These are phyloP conservation scores for Tolypocladium endophyticum DNA, from an alignment of 2,329 filamentous ascomycete species.

Conservation along the genomic window DNA sequence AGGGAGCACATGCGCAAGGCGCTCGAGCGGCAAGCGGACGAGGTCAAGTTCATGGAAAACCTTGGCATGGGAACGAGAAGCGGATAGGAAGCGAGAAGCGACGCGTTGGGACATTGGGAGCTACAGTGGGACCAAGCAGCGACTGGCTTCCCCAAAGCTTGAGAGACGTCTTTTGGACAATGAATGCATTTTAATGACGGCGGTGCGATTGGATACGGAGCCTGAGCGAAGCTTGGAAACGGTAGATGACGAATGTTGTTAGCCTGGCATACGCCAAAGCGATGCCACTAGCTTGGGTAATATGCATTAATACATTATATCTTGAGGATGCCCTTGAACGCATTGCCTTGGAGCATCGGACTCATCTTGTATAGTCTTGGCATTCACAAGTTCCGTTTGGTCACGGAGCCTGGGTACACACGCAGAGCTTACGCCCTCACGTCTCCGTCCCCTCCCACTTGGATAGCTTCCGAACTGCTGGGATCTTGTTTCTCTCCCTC, in stretches of 20 bases:
- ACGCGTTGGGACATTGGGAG: background rate
- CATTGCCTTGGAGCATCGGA: background rate
- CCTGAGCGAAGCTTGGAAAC: background rate
- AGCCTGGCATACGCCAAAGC: background rate
- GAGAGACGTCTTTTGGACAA: background rate
- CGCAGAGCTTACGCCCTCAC: background rate
- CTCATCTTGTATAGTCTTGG: too few species aligned
- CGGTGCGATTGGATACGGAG: background rate
- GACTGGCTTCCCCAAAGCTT: background rate
- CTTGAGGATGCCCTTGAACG: background rate
- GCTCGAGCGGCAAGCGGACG: constrained; percentile 67
- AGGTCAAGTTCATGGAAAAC: constrained; percentile 62
- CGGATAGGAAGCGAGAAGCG: background rate
- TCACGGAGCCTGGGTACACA: background rate
- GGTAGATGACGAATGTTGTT: background rate
- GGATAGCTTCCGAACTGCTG: background rate
- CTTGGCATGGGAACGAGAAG: constrained; percentile 29
- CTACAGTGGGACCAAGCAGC: background rate
- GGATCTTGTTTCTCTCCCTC: background rate
- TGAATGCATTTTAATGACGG: background rate
- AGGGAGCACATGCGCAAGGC: constrained; percentile 63
- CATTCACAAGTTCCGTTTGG: too few species aligned
- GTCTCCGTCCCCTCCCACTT: background rate
- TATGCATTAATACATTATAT: background rate
- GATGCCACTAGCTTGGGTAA: background rate